Evolutionary conservation across 192 early-diverging fungal species (phyloP).

Genomic region (Mortierella claussenii): DNA sequence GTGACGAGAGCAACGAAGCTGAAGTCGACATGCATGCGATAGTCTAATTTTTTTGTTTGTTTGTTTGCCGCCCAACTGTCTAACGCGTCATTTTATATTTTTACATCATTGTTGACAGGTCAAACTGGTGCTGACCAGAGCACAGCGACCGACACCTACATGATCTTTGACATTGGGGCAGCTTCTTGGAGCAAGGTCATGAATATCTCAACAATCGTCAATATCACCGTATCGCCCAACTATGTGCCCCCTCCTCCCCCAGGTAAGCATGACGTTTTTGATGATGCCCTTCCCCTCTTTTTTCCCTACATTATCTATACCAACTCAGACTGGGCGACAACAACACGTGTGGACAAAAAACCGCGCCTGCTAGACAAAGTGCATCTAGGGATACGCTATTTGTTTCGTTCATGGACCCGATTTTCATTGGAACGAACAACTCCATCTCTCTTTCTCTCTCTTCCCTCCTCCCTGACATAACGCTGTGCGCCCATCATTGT

Average conservation of each 20-base stretch:
- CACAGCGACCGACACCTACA: constrained; percentile 1
- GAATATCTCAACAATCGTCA: neutral
- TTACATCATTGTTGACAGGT: neutral
- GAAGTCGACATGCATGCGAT: too few relatives aligned
- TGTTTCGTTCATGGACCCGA: too few relatives aligned
- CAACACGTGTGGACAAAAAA: too few relatives aligned
- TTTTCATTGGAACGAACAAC: neutral
- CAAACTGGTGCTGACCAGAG: neutral
- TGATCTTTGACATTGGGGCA: neutral
- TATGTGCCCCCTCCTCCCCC: constrained; percentile 7
- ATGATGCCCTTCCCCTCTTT: neutral
- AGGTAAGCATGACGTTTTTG: neutral
- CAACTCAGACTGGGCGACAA: neutral
- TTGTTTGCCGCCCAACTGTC: too few relatives aligned
- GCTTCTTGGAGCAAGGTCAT: neutral
- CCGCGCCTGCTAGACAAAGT: too few relatives aligned
- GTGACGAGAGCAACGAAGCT: too few relatives aligned
- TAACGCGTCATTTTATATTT: too few relatives aligned
- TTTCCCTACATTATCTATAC: neutral
- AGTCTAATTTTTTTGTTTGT: too few relatives aligned
- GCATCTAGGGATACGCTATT: too few relatives aligned
- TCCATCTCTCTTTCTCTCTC: neutral
- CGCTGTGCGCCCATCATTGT: neutral
- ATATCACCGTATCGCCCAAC: constrained; percentile 11
- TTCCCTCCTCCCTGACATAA: neutral